These are phyloP conservation scores for Brasenia schreberi DNA, from an alignment of 164 flowering plant genomes.

Conservation along the genomic window DNA sequence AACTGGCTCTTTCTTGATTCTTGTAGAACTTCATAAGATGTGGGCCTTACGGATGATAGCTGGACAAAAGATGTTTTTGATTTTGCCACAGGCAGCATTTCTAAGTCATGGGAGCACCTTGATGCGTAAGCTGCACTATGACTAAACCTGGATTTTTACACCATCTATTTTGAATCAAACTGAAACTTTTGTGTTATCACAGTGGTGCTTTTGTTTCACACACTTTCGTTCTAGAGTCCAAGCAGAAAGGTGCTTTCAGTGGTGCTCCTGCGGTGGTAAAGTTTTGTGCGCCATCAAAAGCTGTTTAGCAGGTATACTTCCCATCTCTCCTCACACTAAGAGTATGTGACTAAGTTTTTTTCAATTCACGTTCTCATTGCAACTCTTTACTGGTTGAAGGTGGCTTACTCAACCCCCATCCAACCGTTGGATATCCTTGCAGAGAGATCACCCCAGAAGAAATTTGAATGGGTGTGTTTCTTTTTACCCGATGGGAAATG, in stretches of 20 bases:
- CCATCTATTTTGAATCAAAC: background rate
- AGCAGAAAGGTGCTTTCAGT: slow-evolving; percentile 41
- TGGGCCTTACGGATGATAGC: slow-evolving; percentile 59
- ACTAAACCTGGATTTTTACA: background rate
- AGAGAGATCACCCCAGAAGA: slow-evolving; percentile 69
- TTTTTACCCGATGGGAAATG: background rate
- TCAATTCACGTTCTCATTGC: background rate
- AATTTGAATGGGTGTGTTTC: slow-evolving; percentile 59
- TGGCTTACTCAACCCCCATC: slow-evolving; percentile 72
- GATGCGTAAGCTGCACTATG: slow-evolving; percentile 56
- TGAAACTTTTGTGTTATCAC: slow-evolving; percentile 5
- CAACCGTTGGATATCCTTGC: slow-evolving; percentile 77
- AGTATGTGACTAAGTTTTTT: too few relatives aligned
- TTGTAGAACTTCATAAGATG: slow-evolving; percentile 87
- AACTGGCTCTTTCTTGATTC: background rate
- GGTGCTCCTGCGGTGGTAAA: slow-evolving; percentile 73
- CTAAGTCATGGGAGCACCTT: slow-evolving; percentile 83
- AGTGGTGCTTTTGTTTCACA: slow-evolving; percentile 77
- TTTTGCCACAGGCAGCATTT: slow-evolving; percentile 58
- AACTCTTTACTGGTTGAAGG: slow-evolving; percentile 22
- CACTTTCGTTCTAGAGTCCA: slow-evolving; percentile 69
- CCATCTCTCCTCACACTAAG: background rate
- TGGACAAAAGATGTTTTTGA: slow-evolving; percentile 61
- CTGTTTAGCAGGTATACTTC: slow-evolving; percentile 58
- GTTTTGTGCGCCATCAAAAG: slow-evolving; percentile 75